Percentiles rank a stretch among this genome's conserved stretches.
These are phyloP conservation scores for Lentinula sp. DNA, from an alignment of 768 basidiomycete genomes.

Conservation along the genomic window DNA sequence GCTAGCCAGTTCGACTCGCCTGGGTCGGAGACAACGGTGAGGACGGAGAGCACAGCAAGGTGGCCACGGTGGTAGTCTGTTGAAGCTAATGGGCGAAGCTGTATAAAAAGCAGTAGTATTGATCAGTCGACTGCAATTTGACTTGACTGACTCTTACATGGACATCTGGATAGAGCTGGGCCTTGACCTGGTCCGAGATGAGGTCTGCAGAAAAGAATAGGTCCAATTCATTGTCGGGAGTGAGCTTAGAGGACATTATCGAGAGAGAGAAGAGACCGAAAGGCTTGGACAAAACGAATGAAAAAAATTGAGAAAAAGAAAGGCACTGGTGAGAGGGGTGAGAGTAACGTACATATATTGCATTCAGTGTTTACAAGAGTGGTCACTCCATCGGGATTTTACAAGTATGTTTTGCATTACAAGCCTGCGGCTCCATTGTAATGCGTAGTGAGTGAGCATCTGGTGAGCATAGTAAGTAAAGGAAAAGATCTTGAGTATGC, in stretches of 20 bases:
- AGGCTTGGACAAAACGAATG: background rate
- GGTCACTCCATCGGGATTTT: too few species aligned
- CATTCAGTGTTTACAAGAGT: too few species aligned
- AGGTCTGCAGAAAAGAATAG: slow-evolving; percentile 71
- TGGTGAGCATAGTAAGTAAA: too few species aligned
- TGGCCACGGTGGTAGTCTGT: slow-evolving; percentile 82
- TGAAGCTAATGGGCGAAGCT: slow-evolving; percentile 89
- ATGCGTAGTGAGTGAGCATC: too few species aligned
- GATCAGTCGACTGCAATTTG: background rate
- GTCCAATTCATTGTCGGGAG: slow-evolving; percentile 62
- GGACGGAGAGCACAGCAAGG: slow-evolving; percentile 72
- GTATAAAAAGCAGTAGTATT: background rate
- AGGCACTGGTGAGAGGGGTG: background rate
- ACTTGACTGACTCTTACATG: slow-evolving; percentile 42
- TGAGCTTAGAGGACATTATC: slow-evolving; percentile 26
- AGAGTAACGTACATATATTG: too few species aligned
- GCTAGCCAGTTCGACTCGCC: slow-evolving; percentile 62
- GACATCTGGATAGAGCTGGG: slow-evolving; percentile 55
- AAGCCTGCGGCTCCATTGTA: too few species aligned
- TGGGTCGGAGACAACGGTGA: slow-evolving; percentile 65
- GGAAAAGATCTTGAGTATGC: too few species aligned
- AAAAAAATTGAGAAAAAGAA: background rate
- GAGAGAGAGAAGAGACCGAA: too few species aligned
- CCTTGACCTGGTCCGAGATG: slow-evolving; percentile 60
- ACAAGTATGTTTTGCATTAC: too few species aligned